Evolutionary conservation across 148 eudicot species (phyloP).

Genomic region (Limonium bicolor): DNA sequence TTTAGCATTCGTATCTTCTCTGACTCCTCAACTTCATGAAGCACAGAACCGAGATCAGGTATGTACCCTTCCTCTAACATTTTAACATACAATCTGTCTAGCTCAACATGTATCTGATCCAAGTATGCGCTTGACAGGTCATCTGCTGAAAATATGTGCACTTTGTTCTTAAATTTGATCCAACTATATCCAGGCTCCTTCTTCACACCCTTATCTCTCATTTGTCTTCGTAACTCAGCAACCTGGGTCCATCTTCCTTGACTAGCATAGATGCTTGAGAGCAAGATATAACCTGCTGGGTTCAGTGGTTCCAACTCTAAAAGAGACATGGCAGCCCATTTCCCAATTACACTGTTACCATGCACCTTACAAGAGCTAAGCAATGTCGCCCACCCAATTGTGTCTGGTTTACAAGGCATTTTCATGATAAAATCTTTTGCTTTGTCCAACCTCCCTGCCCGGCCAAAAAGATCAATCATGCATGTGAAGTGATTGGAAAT

Average conservation of each 20-base stretch:
- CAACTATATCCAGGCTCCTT: constrained; percentile 91
- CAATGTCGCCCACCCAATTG: constrained; percentile 73
- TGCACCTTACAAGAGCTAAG: constrained; percentile 78
- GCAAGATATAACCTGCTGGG: constrained; percentile 77
- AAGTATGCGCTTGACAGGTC: constrained; percentile 70
- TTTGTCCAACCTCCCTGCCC: constrained; percentile 69
- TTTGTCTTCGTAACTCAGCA: constrained; percentile 54
- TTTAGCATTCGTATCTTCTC: constrained; percentile 68
- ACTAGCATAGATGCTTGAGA: constrained; percentile 65
- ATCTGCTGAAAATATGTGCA: constrained; percentile 76
- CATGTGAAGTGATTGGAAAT: constrained; percentile 76
- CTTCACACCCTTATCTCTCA: constrained; percentile 59
- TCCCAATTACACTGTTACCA: constrained; percentile 57
- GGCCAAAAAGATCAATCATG: constrained; percentile 82
- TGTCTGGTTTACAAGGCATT: constrained; percentile 84
- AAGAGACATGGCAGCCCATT: constrained; percentile 84
- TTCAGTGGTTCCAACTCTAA: constrained; percentile 61
- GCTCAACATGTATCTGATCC: constrained; percentile 42
- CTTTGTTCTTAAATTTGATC: constrained; percentile 71
- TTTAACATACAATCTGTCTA: constrained; percentile 39
- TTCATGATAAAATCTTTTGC: constrained; percentile 54
- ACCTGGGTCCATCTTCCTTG: constrained; percentile 73
- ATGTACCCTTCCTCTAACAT: constrained; percentile 68
- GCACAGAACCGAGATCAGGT: constrained; percentile 57
- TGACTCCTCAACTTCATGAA: constrained; percentile 64